A percentile compares a stretch with the other conserved stretches of the same genome.
phyloP scores from a whole-genome alignment of 2,329 filamentous ascomycete species.

The Phialophora tarda region DNA sequence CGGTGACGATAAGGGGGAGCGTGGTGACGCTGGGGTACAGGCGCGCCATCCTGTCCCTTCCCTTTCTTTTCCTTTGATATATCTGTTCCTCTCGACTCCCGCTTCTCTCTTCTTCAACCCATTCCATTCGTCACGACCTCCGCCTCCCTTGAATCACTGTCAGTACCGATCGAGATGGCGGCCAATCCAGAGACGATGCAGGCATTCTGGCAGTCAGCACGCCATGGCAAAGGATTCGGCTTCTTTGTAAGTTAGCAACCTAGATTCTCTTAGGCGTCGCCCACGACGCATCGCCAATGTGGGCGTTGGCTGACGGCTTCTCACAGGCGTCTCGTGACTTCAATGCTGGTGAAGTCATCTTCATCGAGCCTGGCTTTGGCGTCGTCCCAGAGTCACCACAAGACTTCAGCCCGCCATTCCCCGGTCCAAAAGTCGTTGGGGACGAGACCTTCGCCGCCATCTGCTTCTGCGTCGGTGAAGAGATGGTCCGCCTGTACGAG shows the following conservation, averaged over 20 bases:
- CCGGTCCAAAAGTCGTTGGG: background rate
- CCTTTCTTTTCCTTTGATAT: background rate
- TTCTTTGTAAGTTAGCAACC: conserved; percentile 5
- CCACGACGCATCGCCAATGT: background rate
- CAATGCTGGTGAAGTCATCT: conserved; percentile 5
- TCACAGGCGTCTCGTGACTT: background rate
- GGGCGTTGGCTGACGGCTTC: background rate
- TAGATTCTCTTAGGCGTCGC: no score
- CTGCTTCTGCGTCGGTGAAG: background rate
- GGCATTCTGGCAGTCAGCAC: background rate
- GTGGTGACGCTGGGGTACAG: background rate
- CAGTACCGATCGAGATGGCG: background rate
- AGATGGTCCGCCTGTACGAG: background rate
- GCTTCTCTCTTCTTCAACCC: background rate
- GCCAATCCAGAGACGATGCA: background rate
- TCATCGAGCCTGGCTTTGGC: conserved; percentile 8
- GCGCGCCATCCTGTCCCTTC: background rate
- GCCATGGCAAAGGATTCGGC: conserved; percentile 10
- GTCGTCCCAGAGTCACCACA: background rate
- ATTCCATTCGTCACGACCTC: background rate
- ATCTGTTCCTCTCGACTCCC: background rate
- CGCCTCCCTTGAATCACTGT: background rate
- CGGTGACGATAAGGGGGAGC: background rate
- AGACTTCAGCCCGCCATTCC: conserved; percentile 1
- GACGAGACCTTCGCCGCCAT: background rate